A percentile compares a stretch with the other conserved stretches of the same genome.
Evolutionary conservation across 805 yeast genomes (phyloP).

Genomic region (Sporopachydermia quercuum): DNA sequence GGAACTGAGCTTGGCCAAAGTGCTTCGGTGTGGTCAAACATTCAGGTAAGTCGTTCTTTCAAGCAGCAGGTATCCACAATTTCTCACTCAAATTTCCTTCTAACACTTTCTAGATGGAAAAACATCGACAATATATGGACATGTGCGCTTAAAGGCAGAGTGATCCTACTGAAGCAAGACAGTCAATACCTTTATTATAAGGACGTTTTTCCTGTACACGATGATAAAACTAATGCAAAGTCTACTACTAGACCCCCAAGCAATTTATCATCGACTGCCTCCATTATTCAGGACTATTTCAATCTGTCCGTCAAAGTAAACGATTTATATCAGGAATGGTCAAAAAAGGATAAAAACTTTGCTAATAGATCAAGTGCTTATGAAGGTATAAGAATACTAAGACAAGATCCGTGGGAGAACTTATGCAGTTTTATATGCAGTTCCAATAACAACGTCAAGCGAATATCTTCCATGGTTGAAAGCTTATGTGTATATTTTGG

Average conservation of each 20-base stretch:
- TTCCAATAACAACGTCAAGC: conserved; percentile 86
- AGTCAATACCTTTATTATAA: conserved; percentile 35
- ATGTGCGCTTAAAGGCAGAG: conserved; percentile 41
- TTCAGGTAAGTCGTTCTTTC: conserved; percentile 24
- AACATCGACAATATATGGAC: conserved; percentile 44
- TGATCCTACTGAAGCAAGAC: conserved; percentile 54
- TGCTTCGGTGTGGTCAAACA: conserved; percentile 75
- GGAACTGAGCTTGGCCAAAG: conserved; percentile 49
- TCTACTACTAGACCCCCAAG: neutral
- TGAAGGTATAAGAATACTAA: conserved; percentile 66
- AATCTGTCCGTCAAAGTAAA: conserved; percentile 42
- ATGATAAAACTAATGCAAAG: conserved; percentile 2
- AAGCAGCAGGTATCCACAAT: conserved; percentile 2
- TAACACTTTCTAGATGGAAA: conserved; percentile 37
- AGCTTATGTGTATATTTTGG: conserved; percentile 63
- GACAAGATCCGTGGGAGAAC: conserved; percentile 97
- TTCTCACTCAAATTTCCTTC: neutral
- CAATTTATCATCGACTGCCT: conserved; percentile 17
- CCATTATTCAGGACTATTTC: conserved; percentile 51
- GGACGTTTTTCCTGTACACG: conserved; percentile 19
- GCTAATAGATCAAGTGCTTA: conserved; percentile 22
- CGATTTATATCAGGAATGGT: conserved; percentile 49
- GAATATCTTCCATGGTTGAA: conserved; percentile 89
- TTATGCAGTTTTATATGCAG: conserved; percentile 84
- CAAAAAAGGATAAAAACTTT: conserved; percentile 35